Percentiles rank a stretch among this genome's conserved stretches.
Evolutionary conservation across 208 protist species (phyloP).

Genomic region (Leishmania mexicana): DNA sequence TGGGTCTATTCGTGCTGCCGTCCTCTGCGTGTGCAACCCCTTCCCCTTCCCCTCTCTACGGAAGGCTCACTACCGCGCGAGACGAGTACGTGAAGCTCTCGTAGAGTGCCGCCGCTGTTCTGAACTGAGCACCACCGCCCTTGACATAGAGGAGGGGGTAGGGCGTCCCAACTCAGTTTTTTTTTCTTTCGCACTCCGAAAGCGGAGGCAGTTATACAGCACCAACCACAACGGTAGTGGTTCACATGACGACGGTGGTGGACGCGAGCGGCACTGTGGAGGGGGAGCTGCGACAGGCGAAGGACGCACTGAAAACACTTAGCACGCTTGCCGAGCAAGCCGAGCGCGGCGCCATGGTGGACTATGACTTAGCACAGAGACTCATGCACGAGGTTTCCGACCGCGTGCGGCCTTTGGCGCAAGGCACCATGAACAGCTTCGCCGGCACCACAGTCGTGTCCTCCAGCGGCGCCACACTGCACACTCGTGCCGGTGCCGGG

Average conservation of each 20-base stretch:
- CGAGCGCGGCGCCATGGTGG: constrained; percentile 44
- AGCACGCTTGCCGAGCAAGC: constrained; percentile 41
- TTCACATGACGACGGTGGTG: constrained; percentile 4
- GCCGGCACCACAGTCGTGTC: constrained; percentile 22
- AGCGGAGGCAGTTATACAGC: neutral
- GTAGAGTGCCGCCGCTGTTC: neutral
- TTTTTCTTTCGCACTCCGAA: neutral
- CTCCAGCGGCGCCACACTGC: constrained; percentile 10
- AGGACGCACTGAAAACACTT: constrained; percentile 41
- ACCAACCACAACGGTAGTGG: neutral
- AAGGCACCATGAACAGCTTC: constrained; percentile 28
- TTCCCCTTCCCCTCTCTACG: neutral
- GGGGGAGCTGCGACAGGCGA: constrained; percentile 49
- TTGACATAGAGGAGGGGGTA: neutral
- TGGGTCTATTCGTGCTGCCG: neutral
- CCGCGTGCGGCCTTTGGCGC: constrained; percentile 33
- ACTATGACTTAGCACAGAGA: constrained; percentile 24
- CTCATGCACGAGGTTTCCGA: constrained; percentile 25
- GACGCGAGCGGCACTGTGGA: constrained; percentile 36
- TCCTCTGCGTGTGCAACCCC: neutral
- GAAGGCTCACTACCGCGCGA: neutral
- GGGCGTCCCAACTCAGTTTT: neutral
- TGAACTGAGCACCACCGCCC: neutral
- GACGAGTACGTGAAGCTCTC: neutral
- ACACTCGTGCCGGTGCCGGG: constrained; percentile 14